Base-by-base conservation (phyloP, 2,329 filamentous ascomycete genomes). In the Trichoderma pleuroti region DNA sequence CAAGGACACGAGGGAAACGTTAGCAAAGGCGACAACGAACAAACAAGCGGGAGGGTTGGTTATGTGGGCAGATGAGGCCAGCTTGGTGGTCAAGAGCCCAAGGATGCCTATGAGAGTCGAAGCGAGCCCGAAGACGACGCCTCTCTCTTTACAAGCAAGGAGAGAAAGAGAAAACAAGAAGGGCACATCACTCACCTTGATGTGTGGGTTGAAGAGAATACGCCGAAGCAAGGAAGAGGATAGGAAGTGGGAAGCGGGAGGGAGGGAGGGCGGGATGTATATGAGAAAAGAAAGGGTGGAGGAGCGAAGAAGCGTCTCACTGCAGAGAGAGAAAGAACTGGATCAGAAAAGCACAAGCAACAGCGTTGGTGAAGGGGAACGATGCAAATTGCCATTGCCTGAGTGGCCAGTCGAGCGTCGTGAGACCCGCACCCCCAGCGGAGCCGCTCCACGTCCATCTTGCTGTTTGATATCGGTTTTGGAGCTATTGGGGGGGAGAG, bases 331-430 rank as follows among this genome's bases (percentile, higher is more conserved):
- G 36, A 62, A 42, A 42, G 26, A 24, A 63, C 30, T 49, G 28
- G 56, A 32, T 34, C 34, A 34, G 59, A 39, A 62, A 56, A 66
- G 39, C 67, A 26, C 67, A 70, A 61, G 30, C 28, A 28, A 52
- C 16, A 24, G 30, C 30, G 64, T 59, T 26, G 42, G 42, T 12
- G 42, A 26, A 16, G 57, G 32, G 57, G 71, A 72, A 70, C 67
- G 62, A 68, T 68, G 67, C 65, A 75, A 73, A 72, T 74, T 72
- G 69, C 67, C 62, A 71, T 70, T 56, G 18, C 42, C 67, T 74
- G 68, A 74, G 56, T 74, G 72, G 72, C 64, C 70, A 54, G 63
- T 60, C 32, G 42, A 39, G 56, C 42, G 70, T 56, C 14, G 61
- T 52, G 12, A 59, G 70, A 71, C 63, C 70, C 70, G 62, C 70